These are phyloP conservation scores for Glycyrrhiza uralensis DNA, from an alignment of 306 rosid species.

Conservation along the genomic window DNA sequence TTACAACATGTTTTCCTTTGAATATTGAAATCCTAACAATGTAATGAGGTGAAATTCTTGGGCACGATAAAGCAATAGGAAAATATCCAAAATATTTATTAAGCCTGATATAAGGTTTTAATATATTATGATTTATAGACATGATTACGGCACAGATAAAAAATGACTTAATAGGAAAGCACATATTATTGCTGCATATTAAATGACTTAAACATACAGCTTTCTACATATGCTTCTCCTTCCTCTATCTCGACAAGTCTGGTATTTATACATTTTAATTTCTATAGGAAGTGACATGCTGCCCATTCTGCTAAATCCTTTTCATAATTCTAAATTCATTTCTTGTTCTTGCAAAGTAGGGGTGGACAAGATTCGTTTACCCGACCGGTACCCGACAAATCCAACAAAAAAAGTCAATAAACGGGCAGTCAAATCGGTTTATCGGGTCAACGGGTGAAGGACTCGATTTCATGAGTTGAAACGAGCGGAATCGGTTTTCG, in stretches of 20 bases:
- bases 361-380: no score
- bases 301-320: not conserved
- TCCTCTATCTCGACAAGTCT: no score
- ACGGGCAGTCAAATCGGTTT: no score
- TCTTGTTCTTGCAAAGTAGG: no score
- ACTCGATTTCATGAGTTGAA: no score
- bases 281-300: not conserved
- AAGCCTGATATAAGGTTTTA: not conserved
- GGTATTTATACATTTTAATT: not conserved
- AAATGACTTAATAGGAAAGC: not conserved
- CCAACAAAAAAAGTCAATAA: slow-evolving; percentile 20
- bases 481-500: no score
- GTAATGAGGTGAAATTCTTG: not conserved
- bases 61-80: not conserved
- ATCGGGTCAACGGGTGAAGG: no score
- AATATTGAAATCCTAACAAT: not conserved
- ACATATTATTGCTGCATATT: not conserved
- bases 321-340: not conserved
- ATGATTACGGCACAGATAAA: not conserved
- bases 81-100: not conserved
- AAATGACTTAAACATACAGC: no score
- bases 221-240: no score
- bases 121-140: slow-evolving; percentile 6
- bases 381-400: no score
- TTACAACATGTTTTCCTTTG: not conserved